These are phyloP conservation scores for Chernovozyma aurita DNA, from an alignment of 1,139 yeast species.

Conservation along the genomic window DNA sequence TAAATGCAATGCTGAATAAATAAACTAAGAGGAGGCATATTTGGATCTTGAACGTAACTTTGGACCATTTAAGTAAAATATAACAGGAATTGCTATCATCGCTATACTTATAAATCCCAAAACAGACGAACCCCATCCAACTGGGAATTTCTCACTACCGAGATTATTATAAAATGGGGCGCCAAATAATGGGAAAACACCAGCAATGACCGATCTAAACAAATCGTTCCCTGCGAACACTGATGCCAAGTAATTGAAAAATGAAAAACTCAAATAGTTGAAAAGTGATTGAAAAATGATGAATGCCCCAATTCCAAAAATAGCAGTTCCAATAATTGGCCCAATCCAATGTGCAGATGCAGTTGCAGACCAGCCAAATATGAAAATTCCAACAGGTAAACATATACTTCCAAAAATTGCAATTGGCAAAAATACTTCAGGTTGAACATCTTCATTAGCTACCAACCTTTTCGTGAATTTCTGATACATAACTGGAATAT, in stretches of 20 bases:
- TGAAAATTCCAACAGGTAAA: conserved; percentile 28
- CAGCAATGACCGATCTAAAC: conserved; percentile 24
- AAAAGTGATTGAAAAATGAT: conserved; percentile 29
- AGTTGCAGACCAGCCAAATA: conserved; percentile 31
- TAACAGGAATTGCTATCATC: conserved; percentile 64
- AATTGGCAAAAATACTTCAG: conserved; percentile 59
- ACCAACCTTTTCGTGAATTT: conserved; percentile 23
- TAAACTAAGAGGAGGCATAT: too few relatives aligned
- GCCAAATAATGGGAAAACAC: conserved; percentile 31
- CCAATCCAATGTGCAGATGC: conserved; percentile 29
- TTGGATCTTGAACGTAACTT: conserved; percentile 43
- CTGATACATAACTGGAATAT: conserved; percentile 15
- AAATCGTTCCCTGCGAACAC: conserved; percentile 29
- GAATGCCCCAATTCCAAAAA: conserved; percentile 27
- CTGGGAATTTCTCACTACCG: conserved; percentile 27
- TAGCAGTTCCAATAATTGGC: conserved; percentile 26
- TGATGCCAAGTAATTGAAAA: conserved; percentile 33
- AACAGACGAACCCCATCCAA: conserved; percentile 66
- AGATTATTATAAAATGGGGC: conserved; percentile 43
- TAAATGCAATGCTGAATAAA: too few relatives aligned
- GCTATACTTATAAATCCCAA: conserved; percentile 52
- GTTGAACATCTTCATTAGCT: conserved; percentile 38
- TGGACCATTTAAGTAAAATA: conserved; percentile 28
- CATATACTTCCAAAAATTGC: conserved; percentile 31
- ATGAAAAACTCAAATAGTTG: conserved; percentile 61